Base-by-base conservation (phyloP, 768 basidiomycete species). In the Auriscalpium orientale region DNA sequence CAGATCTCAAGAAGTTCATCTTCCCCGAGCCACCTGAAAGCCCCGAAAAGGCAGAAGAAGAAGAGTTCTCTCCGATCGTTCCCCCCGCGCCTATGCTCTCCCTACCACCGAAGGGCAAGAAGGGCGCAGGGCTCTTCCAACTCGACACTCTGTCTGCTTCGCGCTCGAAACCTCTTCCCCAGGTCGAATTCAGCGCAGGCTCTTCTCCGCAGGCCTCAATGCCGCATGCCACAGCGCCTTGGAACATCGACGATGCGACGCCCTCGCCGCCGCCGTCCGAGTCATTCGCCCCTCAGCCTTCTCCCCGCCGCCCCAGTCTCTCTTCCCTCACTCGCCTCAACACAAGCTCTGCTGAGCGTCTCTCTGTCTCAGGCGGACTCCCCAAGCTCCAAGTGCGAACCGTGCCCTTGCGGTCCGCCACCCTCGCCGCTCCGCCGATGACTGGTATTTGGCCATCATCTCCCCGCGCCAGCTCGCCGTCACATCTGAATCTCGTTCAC, bases 191-290 rank as follows among this genome's bases (percentile, higher is more conserved):
- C 37, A 53, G 56, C 22, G 48, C 46, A 18, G 65, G 62, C 35
- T 60, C 64, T 35, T 82, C 81, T 18, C 84, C 83, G 4, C 65
- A 81, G 61, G 80, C 81, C 18, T 65, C 81, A 55, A 83, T 84
- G 78, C 75, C 82, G n/a, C 64, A 78, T 18, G 67, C 71, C 8
- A 72, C 76, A 13, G 74, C 57, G 52, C 69, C 61, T 52, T 70
- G 64, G 65, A 71, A 66, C 49, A 70, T 77, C 54, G 62, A 67
- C 18, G 80, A 84, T 58, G 64, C 75, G 1, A 72, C 79, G 16
- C 81, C 82, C 8, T 87, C 87, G 0, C 83, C 85, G 0, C 85
- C 87, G 1, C 86, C 85, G 4, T 80, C 82, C 35, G 69, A 82
- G 44, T 67, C 71, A 8, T 85, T 87, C 72, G 68, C 64, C 33